phyloP scores from a whole-genome alignment of 805 yeast species.

The Scheffersomyces lignosus region DNA sequence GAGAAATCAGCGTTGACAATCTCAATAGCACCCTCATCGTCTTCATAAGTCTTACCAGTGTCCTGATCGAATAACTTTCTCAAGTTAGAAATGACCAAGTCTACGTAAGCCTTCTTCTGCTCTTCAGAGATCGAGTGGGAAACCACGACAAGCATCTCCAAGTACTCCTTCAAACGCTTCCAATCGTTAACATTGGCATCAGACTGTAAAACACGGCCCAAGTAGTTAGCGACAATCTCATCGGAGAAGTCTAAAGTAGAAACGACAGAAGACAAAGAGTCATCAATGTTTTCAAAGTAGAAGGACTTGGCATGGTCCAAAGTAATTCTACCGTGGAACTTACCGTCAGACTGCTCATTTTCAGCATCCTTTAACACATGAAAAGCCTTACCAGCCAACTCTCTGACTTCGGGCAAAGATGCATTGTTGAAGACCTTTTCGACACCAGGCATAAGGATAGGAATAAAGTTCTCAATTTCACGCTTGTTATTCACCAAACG shows the following conservation, averaged over 20 bases:
- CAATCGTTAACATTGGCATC: constrained; percentile 48
- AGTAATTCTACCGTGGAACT: constrained; percentile 73
- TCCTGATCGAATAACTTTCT: constrained; percentile 51
- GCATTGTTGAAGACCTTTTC: constrained; percentile 86
- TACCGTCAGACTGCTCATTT: constrained; percentile 62
- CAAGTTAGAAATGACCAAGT: constrained; percentile 45
- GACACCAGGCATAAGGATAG: constrained; percentile 87
- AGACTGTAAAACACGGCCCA: constrained; percentile 40
- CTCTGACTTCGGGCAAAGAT: constrained; percentile 94
- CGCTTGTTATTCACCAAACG: constrained; percentile 91
- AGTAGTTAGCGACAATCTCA: constrained; percentile 44
- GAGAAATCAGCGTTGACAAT: constrained; percentile 95
- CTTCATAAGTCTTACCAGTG: constrained; percentile 51
- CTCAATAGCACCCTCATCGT: constrained; percentile 79
- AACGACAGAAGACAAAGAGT: constrained; percentile 10
- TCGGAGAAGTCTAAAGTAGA: constrained; percentile 28
- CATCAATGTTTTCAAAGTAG: constrained; percentile 21
- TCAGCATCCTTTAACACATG: constrained; percentile 81
- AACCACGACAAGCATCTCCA: constrained; percentile 27
- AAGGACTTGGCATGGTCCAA: constrained; percentile 52
- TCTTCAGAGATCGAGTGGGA: constrained; percentile 25
- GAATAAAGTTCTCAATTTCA: constrained; percentile 87
- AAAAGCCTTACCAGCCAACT: constrained; percentile 83
- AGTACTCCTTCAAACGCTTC: constrained; percentile 53
- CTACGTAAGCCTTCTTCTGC: constrained; percentile 40